Conservation (phyloP, 441 rosid species). For the Populus tomentosa region DNA sequence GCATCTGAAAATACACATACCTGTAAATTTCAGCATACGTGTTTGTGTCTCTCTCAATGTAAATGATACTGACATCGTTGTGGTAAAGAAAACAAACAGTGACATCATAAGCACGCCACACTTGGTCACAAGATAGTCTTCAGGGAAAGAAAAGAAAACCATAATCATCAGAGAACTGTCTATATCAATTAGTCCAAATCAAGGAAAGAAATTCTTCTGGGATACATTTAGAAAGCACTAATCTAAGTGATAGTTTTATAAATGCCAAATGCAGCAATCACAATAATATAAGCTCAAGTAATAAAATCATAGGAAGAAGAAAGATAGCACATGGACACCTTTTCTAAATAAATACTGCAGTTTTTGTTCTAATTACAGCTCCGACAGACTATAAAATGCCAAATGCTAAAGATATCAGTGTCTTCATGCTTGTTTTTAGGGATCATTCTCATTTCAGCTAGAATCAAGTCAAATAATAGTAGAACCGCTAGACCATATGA, state of each 20-base stretch:
- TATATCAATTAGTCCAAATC: neutral
- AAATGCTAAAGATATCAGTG: neutral
- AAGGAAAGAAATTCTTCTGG: neutral
- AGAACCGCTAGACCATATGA: neutral
- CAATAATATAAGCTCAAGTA: neutral
- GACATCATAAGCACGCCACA: conserved; percentile 99
- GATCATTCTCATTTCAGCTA: neutral
- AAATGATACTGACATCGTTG: conserved; percentile 98
- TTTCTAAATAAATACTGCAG: neutral
- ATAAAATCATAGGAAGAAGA: neutral
- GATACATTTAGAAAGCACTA: neutral
- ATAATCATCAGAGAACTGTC: conserved; percentile 2
- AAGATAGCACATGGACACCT: neutral
- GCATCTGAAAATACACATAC: conserved; percentile 31
- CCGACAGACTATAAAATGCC: neutral
- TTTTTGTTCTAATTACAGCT: neutral
- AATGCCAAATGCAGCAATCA: neutral
- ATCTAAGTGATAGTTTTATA: neutral
- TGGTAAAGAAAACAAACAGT: conserved; percentile 91
- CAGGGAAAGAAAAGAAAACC: conserved; percentile 21
- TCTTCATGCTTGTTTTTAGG: neutral
- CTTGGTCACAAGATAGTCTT: conserved; percentile 97
- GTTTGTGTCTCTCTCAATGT: conserved; percentile 98
- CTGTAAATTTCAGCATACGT: conserved; percentile 96
- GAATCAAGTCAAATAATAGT: neutral